Base-by-base conservation (phyloP, 805 yeast genomes). In the Metschnikowia lachancei region DNA sequence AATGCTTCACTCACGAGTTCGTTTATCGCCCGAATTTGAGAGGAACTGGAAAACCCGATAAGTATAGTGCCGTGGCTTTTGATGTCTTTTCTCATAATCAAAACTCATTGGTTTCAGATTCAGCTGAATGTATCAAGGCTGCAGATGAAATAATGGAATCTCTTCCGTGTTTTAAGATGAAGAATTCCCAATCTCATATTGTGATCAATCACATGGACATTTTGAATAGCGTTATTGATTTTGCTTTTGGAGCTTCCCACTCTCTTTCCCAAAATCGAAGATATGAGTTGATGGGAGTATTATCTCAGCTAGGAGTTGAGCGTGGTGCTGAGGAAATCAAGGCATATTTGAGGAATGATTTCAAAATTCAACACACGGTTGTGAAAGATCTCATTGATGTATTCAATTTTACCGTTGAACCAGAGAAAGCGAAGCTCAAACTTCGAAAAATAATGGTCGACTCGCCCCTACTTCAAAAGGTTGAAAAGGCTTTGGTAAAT, bases 51-150 rank as follows among this genome's bases (percentile, higher is more conserved):
- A 89, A 85, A 18, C 96, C 96, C 0, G 76, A 79, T 20, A 81
- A 79, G 56, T 90, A 83, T 61, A 80, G 85, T 26, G 96, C 95
- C 49, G 81, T 89, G 33, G 95, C 85, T 57, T 91, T 92, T 65
- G 98, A 94, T 64, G 83, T 90, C 19, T 71, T 86, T 2, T 72
- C 85, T 0, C 69, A 72, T n/a, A 75, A 70, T 29, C 20, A 19
- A 9, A 33, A 30, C 11, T 34, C 46, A 8, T 41, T 48, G 33
- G 46, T 56, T 2, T 56, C 74, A 1, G 52, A 51, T 20, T 98
- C 94, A 61, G 97, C 97, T 0, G 99, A 94, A 59, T 80, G 92
- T 48, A 70, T 94, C 39, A 86, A 86, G 53, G 87, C 89, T 1
- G 74, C 88, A 30, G 91, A 85, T 58, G 96, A 91, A 55, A 73